phyloP scores from a whole-genome alignment of 345 rosid species.

The Hibiscus mutabilis region DNA sequence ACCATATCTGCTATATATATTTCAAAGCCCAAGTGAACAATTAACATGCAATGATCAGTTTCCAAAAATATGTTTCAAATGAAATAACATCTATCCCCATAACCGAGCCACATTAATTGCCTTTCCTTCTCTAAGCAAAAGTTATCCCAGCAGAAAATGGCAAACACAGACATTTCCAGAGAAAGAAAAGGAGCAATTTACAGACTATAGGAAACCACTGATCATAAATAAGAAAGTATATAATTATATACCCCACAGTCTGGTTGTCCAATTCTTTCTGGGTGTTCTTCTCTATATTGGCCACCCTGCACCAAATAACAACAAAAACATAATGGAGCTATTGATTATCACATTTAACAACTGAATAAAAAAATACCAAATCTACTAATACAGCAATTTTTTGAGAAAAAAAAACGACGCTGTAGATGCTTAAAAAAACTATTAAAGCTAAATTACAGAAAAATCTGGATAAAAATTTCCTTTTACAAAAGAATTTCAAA shows the following conservation, averaged over 20 bases:
- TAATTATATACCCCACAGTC: constrained; percentile 30
- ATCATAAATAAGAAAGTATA: neutral
- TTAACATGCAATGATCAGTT: too few species aligned
- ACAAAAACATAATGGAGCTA: too few species aligned
- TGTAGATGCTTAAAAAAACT: constrained; percentile 21
- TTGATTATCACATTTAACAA: neutral
- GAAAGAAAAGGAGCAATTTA: neutral
- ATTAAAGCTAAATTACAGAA: neutral
- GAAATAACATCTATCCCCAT: neutral
- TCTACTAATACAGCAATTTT: constrained; percentile 1
- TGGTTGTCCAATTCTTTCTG: constrained; percentile 34
- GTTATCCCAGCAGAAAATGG: neutral
- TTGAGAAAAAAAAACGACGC: constrained; percentile 7
- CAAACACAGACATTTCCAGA: neutral
- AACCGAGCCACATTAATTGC: neutral
- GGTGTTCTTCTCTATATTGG: constrained; percentile 42
- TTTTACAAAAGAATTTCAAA: neutral
- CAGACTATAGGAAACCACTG: neutral
- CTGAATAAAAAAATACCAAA: neutral
- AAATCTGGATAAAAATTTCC: neutral
- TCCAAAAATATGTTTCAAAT: neutral
- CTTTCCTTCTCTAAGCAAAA: neutral
- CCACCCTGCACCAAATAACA: constrained; percentile 27
- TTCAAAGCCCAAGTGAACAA: too few species aligned
- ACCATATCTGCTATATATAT: too few species aligned